These are phyloP conservation scores for Atkinsonella texensis DNA, from an alignment of 2,329 filamentous ascomycete species.

Conservation along the genomic window DNA sequence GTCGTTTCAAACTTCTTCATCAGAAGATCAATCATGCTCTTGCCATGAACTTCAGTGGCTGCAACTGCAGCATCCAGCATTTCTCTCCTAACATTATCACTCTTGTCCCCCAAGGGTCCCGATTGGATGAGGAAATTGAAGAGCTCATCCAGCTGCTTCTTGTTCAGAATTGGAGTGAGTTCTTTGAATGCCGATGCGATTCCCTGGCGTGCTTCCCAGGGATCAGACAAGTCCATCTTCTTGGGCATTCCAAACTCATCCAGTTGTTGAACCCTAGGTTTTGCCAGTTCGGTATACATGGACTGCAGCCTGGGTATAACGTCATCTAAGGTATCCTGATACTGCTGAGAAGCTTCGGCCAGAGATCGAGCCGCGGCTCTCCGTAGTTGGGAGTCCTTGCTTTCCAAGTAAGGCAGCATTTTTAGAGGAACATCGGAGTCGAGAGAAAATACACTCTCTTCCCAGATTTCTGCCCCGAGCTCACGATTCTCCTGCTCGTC, in stretches of 20 bases:
- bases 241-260: conserved; percentile 92
- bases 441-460: conserved; percentile 73
- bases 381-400: conserved; percentile 68
- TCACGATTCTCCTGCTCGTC: conserved; percentile 79
- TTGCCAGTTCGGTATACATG: conserved; percentile 67
- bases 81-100: conserved; percentile 63
- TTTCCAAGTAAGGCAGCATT: conserved; percentile 69
- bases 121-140: conserved; percentile 75
- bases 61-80: conserved; percentile 86
- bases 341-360: conserved; percentile 56
- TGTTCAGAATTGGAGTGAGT: conserved; percentile 58
- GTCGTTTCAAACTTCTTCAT: conserved; percentile 88
- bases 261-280: conserved; percentile 69
- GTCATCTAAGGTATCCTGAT: conserved; percentile 46
- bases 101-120: conserved; percentile 78
- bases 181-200: conserved; percentile 80
- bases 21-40: conserved; percentile 70
- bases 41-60: conserved; percentile 71
- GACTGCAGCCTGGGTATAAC: conserved; percentile 55
- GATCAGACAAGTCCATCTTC: conserved; percentile 77
- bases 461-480: conserved; percentile 81
- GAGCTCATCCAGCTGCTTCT: conserved; percentile 60
- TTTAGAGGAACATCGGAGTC: conserved; percentile 50
- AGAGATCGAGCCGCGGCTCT: conserved; percentile 73
- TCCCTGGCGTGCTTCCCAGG: conserved; percentile 84